Base-by-base conservation (phyloP, 306 rosid species). In the Glycyrrhiza uralensis region DNA sequence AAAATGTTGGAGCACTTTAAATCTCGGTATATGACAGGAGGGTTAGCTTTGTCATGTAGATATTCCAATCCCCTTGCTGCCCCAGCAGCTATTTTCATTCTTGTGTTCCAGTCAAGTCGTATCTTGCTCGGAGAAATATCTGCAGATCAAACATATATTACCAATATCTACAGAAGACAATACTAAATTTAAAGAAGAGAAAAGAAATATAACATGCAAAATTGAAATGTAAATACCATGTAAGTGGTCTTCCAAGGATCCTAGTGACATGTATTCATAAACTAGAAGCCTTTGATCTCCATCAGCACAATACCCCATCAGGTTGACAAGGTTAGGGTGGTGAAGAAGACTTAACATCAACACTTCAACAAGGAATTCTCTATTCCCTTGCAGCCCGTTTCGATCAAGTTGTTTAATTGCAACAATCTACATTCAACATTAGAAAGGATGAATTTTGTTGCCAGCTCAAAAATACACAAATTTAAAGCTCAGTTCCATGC, bases 271-370 rank as follows among this genome's bases (percentile, higher is more conserved):
- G 71, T 78, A 91, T 78, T 93, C 96, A 79, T 93, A 93, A 80
- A 93, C 89, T 51, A 93, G 86, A 75, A 93, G 97, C 92, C 98
- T 89, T 77, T 91, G 98, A 86, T 91, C 97, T 72, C 97, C 98
- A 76, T 91, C 98, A 74, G 92, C 97, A 77, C 98, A 93, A 79
- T 93, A 93, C 64, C 98, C 98, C 57, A 86, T 88, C 23, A 93
- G 89, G 77, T 91, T 91, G 74, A 91, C 98, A 57, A 93, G 96
- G 84, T 93, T 91, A 45, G 91, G 84, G 80, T 93, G 98, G 81
- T 93, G 98, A 78, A 89, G 94, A 46, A 91, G 87, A 81, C 98
- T 91, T 79, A 91, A 63, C 97, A 91, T 91, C 85, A 93, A 86
- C 62, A 93, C 96, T 79, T 93, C 98, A 46, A 91, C 92, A 14